Percentiles rank a stretch among this genome's conserved stretches.
Conservation (phyloP, 148 eudicot genomes). For the Rhododendron kiyosumense region DNA sequence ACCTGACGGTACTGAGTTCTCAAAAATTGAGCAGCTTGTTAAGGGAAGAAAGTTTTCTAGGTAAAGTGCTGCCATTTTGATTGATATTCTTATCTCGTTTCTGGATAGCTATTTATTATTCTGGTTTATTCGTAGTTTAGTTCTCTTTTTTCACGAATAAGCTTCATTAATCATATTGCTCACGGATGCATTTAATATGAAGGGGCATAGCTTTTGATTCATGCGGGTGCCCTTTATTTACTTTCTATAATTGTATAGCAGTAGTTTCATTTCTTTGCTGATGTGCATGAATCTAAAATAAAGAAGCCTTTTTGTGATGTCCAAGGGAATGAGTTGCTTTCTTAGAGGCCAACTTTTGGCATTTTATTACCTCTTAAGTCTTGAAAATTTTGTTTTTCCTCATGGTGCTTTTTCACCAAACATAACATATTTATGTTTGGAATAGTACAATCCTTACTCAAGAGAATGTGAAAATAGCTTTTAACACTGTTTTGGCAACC, state of each 20-base stretch:
- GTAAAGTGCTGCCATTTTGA: slow-evolving; percentile 29
- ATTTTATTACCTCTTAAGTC: background rate
- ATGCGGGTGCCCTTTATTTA: background rate
- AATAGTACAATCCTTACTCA: background rate
- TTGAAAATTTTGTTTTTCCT: background rate
- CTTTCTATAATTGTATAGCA: background rate
- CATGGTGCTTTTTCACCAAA: background rate
- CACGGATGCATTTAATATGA: background rate
- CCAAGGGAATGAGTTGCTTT: slow-evolving; percentile 1
- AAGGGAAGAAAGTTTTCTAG: slow-evolving; percentile 65
- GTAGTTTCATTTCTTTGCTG: background rate
- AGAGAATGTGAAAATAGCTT: background rate
- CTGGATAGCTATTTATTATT: background rate
- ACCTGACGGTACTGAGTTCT: slow-evolving; percentile 29
- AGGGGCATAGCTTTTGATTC: background rate
- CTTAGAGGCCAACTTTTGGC: background rate
- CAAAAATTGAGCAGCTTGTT: slow-evolving; percentile 70
- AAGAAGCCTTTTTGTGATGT: background rate
- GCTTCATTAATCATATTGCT: slow-evolving; percentile 5
- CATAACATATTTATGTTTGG: background rate
- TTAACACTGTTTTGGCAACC: background rate
- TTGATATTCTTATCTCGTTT: slow-evolving; percentile 5
- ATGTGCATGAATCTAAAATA: background rate
- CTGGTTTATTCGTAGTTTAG: background rate
- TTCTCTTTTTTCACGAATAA: background rate